Evolutionary conservation across 441 rosid genomes (phyloP).

Genomic region (Cnidoscolus chayamansa): DNA sequence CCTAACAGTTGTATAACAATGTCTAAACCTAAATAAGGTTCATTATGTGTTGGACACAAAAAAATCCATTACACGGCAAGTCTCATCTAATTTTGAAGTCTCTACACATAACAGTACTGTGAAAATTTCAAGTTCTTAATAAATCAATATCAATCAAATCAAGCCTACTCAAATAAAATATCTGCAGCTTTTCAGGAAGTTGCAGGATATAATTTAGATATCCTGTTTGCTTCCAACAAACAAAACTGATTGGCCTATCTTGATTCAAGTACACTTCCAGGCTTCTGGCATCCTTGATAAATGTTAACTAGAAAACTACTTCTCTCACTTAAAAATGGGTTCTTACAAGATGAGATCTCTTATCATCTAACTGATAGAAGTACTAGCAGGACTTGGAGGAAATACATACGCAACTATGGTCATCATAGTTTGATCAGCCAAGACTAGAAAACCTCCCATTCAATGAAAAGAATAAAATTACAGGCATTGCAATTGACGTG

Average conservation of each 20-base stretch:
- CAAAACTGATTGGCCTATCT: background rate
- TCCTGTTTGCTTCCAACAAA: background rate
- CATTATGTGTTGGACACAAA: background rate
- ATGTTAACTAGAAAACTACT: background rate
- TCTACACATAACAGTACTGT: too few relatives aligned
- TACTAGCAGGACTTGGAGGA: background rate
- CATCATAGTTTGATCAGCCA: background rate
- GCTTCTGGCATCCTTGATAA: background rate
- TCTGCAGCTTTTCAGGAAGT: background rate
- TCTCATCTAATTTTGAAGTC: slow-evolving; percentile 1
- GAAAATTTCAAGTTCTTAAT: background rate
- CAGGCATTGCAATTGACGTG: background rate
- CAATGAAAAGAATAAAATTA: background rate
- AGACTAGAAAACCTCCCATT: background rate
- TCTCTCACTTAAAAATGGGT: background rate
- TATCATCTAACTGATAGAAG: background rate
- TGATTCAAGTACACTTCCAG: background rate
- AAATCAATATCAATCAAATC: background rate
- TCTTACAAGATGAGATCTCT: background rate
- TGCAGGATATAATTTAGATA: background rate
- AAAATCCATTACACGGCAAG: background rate
- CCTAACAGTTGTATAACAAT: background rate
- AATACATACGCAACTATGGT: background rate
- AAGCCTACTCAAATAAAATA: background rate
- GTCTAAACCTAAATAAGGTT: slow-evolving; percentile 2